Evolutionary conservation across 2,329 filamentous ascomycete genomes (phyloP).

Genomic region (Cytospora schulzeri): DNA sequence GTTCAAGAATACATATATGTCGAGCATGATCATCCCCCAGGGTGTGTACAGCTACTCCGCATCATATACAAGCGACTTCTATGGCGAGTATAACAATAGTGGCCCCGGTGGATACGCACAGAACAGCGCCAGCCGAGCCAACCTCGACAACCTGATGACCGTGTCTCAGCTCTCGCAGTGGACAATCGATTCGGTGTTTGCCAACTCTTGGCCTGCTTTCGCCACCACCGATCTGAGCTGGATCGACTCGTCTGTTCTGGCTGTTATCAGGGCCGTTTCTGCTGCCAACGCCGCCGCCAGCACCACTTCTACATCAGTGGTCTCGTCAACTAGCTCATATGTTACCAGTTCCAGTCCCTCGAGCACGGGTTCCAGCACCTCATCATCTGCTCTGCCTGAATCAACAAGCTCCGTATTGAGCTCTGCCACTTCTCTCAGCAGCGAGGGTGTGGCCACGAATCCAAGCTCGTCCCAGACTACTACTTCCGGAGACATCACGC

Average conservation of each 20-base stretch:
- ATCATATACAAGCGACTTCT: constrained; percentile 35
- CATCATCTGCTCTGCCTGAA: not conserved
- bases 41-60: constrained; percentile 37
- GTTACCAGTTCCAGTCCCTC: not conserved
- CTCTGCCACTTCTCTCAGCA: not conserved
- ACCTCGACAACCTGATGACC: not conserved
- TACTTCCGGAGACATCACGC: not conserved
- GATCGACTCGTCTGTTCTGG: constrained; percentile 41
- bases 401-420: not conserved
- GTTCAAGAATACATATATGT: constrained; percentile 43
- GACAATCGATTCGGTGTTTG: constrained; percentile 34
- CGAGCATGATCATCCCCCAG: constrained; percentile 40
- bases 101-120: constrained; percentile 44
- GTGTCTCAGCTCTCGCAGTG: not conserved
- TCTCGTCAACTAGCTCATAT: not conserved
- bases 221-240: constrained; percentile 39
- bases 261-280: constrained; percentile 34
- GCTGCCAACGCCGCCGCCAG: constrained; percentile 14
- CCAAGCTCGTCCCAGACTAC: not conserved
- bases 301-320: not conserved
- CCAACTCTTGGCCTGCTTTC: constrained; percentile 38
- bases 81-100: constrained; percentile 45
- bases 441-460: not conserved
- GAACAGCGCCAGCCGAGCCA: constrained; percentile 38
- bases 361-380: not conserved